A percentile compares a stretch with the other conserved stretches of the same genome.
phyloP scores from a whole-genome alignment of 305 asterid species.

The Andrographis paniculata region DNA sequence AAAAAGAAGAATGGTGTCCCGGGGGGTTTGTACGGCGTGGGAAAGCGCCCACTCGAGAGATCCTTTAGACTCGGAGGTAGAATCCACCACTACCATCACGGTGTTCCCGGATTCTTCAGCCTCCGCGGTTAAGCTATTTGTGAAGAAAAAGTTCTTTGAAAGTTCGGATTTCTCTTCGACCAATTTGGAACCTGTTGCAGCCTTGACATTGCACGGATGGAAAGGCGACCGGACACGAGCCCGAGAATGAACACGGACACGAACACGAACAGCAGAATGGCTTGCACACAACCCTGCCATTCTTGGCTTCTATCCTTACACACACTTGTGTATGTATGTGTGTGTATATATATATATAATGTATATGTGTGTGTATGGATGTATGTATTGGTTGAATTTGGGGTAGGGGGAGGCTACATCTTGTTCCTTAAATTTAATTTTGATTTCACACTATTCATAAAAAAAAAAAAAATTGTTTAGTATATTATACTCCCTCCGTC shows the following conservation, averaged over 20 bases:
- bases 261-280: conserved; percentile 27
- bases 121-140: conserved; percentile 1
- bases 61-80: conserved; percentile 33
- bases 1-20: conserved; percentile 48
- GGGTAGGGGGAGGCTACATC: too few species aligned
- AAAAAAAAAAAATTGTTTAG: too few species aligned
- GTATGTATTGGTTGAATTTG: background rate
- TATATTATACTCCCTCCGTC: too few species aligned
- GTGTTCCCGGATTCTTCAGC: background rate
- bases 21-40: conserved; percentile 49
- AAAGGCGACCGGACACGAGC: conserved; percentile 29
- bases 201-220: conserved; percentile 23
- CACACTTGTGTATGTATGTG: background rate
- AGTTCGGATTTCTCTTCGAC: conserved; percentile 20
- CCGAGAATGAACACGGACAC: conserved; percentile 10
- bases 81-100: conserved; percentile 57
- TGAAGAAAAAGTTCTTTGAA: conserved; percentile 27
- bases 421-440: too few species aligned
- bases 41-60: conserved; percentile 71
- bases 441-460: too few species aligned
- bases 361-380: background rate
- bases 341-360: background rate
- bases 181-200: conserved; percentile 18
- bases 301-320: conserved; percentile 4
- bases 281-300: conserved; percentile 29